Evolutionary conservation across 2,329 filamentous ascomycete species (phyloP), one percentile per base, ranked within the genome.

Genomic region (Thermomyces lanuginosus): DNA sequence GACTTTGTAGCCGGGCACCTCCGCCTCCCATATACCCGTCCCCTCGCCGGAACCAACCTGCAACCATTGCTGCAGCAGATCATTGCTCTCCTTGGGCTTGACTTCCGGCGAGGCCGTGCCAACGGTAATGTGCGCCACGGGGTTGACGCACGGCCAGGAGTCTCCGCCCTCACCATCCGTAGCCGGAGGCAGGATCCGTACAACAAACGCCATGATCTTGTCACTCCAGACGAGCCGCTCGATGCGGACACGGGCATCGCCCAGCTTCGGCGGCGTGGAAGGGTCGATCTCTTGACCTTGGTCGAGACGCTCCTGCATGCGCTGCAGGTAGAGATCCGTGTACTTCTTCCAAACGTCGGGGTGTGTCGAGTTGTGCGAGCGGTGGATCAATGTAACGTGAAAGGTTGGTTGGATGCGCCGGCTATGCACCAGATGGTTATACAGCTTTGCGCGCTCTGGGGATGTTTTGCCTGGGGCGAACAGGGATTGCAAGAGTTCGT

Each of bases 51-150:
- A 44, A 0, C 71, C 71, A 26, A 56, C 51, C 35, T 75, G 63
- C 34, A 89, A 46, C 86, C 86, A 95, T 33, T 62, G 61, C 36
- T 63, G 63, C 31, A 98, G 52, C 44, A 98, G 41, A 32, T 81
- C 74, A 46, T 98, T 98, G 56, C 84, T 92, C 60, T 98, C 86
- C 53, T 79, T 84, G 0, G 89, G 86, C 58, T 93, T 95, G 43
- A 95, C 70, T 5, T 62, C 52, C 24, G 63, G 53, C 37, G 73
- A 67, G 6, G 72, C 69, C 1, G 89, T 98, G 11, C 89, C 89
- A 5, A 95, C 64, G 0, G 89, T 98, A 33, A 98, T 70, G 48
- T 98, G 89, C 7, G 84, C 72, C 16, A 91, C 64, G 8, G 63
- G 55, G 45, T 98, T 98, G 22, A 69, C 66, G 34, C 75, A 86